A percentile compares a stretch with the other conserved stretches of the same genome.
Conservation (phyloP, 306 rosid species). For the Pyrus bretschneideri region DNA sequence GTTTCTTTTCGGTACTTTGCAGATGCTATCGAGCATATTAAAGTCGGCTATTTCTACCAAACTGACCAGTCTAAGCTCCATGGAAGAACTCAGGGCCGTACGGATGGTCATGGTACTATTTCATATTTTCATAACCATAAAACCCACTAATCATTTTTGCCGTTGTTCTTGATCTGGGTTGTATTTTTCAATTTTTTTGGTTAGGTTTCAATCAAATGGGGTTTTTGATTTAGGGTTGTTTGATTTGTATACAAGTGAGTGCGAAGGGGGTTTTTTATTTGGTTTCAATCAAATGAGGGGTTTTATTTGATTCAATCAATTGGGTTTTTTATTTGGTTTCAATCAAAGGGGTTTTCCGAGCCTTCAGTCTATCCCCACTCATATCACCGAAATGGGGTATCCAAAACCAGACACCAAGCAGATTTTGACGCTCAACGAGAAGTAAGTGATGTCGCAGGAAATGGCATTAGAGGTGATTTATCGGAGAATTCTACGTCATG, state of each 20-base stretch:
- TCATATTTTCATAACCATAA: neutral
- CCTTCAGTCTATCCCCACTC: too few relatives aligned
- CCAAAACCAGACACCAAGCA: too few relatives aligned
- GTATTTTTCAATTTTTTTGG: neutral
- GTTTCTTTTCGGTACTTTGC: too few relatives aligned
- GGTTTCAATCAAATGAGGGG: too few relatives aligned
- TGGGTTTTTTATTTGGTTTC: too few relatives aligned
- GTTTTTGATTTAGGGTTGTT: neutral
- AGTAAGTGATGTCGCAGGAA: too few relatives aligned
- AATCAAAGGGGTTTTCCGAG: too few relatives aligned
- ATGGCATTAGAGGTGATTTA: too few relatives aligned
- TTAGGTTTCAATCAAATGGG: neutral
- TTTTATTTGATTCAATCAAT: too few relatives aligned
- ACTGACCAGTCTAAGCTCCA: conserved; percentile 61
- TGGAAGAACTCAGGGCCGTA: conserved; percentile 28
- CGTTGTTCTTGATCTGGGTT: neutral
- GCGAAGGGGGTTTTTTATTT: conserved; percentile 14
- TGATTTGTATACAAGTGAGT: conserved; percentile 44
- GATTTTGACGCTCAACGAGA: too few relatives aligned
- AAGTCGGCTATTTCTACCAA: conserved; percentile 55
- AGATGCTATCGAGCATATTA: conserved; percentile 15
- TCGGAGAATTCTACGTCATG: too few relatives aligned
- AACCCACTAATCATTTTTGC: neutral
- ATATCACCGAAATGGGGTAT: too few relatives aligned
- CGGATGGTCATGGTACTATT: conserved; percentile 59